These are phyloP conservation scores for Neonectria punicea DNA, from an alignment of 2,329 filamentous ascomycete species.

Conservation along the genomic window DNA sequence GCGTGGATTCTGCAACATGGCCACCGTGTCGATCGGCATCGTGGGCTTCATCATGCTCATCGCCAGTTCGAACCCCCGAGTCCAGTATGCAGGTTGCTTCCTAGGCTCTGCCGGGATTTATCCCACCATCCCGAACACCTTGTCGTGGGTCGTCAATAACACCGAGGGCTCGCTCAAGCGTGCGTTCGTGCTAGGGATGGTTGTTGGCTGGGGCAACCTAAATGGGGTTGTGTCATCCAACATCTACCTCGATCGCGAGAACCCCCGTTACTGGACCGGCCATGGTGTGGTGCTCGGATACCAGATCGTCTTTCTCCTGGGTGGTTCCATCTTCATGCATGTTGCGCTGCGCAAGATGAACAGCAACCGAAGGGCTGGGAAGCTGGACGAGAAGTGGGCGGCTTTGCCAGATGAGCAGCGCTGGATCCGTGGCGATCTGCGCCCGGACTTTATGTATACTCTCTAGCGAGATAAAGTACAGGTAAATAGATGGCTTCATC, in stretches of 20 bases:
- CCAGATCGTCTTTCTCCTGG: slow-evolving; percentile 69
- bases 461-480: slow-evolving; percentile 29
- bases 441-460: slow-evolving; percentile 50
- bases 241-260: slow-evolving; percentile 62
- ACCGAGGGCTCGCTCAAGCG: slow-evolving; percentile 70
- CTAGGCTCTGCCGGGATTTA: slow-evolving; percentile 78
- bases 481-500: background rate
- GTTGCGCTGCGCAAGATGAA: slow-evolving; percentile 69
- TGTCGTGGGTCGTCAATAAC: slow-evolving; percentile 78
- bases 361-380: slow-evolving; percentile 62
- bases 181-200: slow-evolving; percentile 76
- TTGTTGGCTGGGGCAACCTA: slow-evolving; percentile 82
- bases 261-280: slow-evolving; percentile 54
- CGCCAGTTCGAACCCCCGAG: slow-evolving; percentile 59
- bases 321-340: slow-evolving; percentile 72
- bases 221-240: slow-evolving; percentile 74
- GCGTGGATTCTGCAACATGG: slow-evolving; percentile 76
- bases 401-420: slow-evolving; percentile 66
- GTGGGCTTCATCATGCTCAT: slow-evolving; percentile 75
- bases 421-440: slow-evolving; percentile 66
- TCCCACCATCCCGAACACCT: slow-evolving; percentile 75
- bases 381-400: slow-evolving; percentile 65
- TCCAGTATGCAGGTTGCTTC: slow-evolving; percentile 76
- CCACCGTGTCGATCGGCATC: slow-evolving; percentile 68
- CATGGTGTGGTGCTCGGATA: slow-evolving; percentile 74